Percentiles rank a stretch among this genome's conserved stretches.
phyloP scores from a whole-genome alignment of 345 rosid species.

The Eucalyptus cloeziana region DNA sequence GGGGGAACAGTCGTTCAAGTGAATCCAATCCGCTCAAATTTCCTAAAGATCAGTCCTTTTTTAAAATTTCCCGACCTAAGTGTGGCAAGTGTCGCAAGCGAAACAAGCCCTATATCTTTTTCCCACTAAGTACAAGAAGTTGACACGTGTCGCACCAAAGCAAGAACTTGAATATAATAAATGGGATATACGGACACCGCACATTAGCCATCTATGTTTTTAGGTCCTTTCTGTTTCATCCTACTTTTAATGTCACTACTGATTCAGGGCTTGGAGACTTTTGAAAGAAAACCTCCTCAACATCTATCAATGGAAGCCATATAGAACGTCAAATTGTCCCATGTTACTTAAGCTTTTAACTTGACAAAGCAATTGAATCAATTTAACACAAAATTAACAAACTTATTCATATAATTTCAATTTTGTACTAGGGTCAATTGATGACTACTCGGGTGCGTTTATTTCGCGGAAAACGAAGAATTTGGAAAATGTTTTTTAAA shows the following conservation, averaged over 20 bases:
- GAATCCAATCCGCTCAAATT: not conserved
- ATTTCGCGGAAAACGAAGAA: rapidly evolving
- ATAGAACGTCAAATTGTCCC: not conserved
- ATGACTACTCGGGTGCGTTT: rapidly evolving
- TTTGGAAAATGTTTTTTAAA: too few species aligned
- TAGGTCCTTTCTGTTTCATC: not conserved
- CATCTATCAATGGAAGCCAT: not conserved
- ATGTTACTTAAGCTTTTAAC: not conserved
- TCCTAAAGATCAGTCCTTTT: not conserved
- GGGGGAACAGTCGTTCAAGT: not conserved
- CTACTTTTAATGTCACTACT: not conserved
- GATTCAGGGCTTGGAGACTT: not conserved
- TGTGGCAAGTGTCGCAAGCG: not conserved
- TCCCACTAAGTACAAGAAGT: not conserved
- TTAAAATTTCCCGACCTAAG: not conserved
- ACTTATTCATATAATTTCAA: not conserved
- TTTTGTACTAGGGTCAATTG: not conserved
- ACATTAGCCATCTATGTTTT: not conserved
- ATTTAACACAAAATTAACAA: not conserved
- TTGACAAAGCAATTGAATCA: not conserved
- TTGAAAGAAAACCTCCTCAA: not conserved
- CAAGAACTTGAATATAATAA: not conserved
- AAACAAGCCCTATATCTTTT: not conserved
- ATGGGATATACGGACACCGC: not conserved
- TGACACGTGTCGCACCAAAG: not conserved